Conservation (phyloP, 345 rosid genomes). For the Eucalyptus erythrocorys region DNA sequence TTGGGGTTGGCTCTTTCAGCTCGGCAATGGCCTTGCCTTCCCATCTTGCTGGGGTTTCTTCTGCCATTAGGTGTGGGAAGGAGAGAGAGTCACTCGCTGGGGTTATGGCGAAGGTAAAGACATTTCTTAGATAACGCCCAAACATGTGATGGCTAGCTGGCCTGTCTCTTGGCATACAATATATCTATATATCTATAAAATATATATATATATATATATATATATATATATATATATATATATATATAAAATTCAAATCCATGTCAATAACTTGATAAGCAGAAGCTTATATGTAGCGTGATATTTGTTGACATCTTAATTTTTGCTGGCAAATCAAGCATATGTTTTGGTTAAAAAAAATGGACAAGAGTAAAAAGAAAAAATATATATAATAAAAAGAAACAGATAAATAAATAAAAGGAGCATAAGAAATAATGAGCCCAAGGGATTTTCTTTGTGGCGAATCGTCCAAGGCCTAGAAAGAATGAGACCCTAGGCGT, state of each 20-base stretch:
- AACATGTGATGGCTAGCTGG: not conserved
- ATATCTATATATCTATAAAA: too few species aligned
- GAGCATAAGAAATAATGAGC: not conserved
- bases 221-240: too few species aligned
- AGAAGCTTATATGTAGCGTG: not conserved
- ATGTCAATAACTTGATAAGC: not conserved
- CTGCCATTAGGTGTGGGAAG: not conserved
- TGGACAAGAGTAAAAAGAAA: not conserved
- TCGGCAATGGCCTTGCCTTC: slow-evolving; percentile 31
- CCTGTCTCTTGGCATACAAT: not conserved
- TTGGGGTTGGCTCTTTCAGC: slow-evolving; percentile 21
- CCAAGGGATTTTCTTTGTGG: not conserved
- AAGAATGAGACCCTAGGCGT: not conserved
- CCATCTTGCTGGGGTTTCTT: slow-evolving; percentile 17
- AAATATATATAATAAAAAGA: not conserved
- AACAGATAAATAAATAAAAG: not conserved
- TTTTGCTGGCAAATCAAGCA: not conserved
- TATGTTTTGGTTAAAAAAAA: not conserved
- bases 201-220: too few species aligned
- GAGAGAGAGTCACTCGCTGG: not conserved
- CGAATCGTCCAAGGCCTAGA: not conserved
- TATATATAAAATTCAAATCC: too few species aligned
- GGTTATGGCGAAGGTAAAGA: not conserved
- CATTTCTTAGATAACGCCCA: not conserved
- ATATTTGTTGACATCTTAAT: not conserved